These are phyloP conservation scores for Ramicandelaber brevisporus DNA, from an alignment of 192 early-diverging fungal species.

Conservation along the genomic window DNA sequence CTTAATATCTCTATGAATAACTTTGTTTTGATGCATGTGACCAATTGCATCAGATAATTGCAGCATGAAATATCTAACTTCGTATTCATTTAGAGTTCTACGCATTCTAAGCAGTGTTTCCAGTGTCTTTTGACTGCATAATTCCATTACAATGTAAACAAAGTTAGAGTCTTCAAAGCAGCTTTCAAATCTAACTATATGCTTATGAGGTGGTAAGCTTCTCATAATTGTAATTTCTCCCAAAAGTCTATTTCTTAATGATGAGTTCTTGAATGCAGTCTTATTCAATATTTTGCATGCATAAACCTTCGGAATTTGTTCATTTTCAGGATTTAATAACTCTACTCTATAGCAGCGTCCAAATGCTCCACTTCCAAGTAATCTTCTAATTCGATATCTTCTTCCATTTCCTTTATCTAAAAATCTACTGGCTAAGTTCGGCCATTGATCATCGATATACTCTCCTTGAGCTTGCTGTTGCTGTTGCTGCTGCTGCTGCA, in stretches of 20 bases:
- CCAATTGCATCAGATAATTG: constrained; percentile 54
- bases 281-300: constrained; percentile 38
- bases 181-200: constrained; percentile 53
- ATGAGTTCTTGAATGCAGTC: constrained; percentile 12
- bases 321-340: constrained; percentile 7
- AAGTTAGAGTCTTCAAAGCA: constrained; percentile 72
- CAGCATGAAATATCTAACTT: constrained; percentile 64
- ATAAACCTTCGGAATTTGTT: too few relatives aligned
- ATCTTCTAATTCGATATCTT: too few relatives aligned
- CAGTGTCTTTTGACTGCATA: constrained; percentile 73
- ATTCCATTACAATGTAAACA: constrained; percentile 78
- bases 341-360: constrained; percentile 59
- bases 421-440: too few relatives aligned
- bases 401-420: too few relatives aligned
- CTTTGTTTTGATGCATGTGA: constrained; percentile 51
- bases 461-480: too few relatives aligned
- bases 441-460: too few relatives aligned
- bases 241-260: constrained; percentile 16
- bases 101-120: constrained; percentile 53
- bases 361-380: too few relatives aligned
- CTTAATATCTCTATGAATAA: constrained; percentile 92
- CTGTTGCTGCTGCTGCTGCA: too few relatives aligned
- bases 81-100: constrained; percentile 61
- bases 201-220: constrained; percentile 27
- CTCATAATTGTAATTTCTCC: constrained; percentile 20